phyloP scores from a whole-genome alignment of 805 yeast species.

The Candida bentonensis region DNA sequence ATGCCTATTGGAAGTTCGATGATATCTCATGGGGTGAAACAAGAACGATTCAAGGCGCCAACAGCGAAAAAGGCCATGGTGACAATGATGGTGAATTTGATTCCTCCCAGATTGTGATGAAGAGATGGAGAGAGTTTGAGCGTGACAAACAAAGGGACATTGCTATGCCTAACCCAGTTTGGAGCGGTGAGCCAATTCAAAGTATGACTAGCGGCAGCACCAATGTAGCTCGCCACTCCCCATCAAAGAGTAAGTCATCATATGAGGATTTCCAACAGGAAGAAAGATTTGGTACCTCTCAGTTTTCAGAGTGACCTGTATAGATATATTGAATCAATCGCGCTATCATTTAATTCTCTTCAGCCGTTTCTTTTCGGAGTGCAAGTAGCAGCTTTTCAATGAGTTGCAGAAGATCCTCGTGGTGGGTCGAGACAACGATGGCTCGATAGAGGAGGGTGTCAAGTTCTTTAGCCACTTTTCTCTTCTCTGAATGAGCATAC shows the following conservation, averaged over 20 bases:
- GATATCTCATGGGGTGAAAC: slow-evolving; percentile 97
- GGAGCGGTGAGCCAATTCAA: not conserved
- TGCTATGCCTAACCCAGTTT: slow-evolving; percentile 1
- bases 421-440: slow-evolving; percentile 1
- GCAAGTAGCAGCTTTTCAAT: slow-evolving; percentile 4
- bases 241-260: not conserved
- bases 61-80: slow-evolving; percentile 52
- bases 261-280: not conserved
- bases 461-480: not conserved
- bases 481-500: not conserved
- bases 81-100: slow-evolving; percentile 74
- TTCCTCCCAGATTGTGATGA: slow-evolving; percentile 79
- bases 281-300: too few relatives aligned
- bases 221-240: not conserved
- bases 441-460: not conserved
- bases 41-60: slow-evolving; percentile 60
- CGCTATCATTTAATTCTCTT: too few relatives aligned
- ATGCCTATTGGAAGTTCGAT: slow-evolving; percentile 90
- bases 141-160: slow-evolving; percentile 36
- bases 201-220: not conserved
- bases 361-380: too few relatives aligned
- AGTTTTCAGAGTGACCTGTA: too few relatives aligned
- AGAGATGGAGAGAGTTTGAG: slow-evolving; percentile 90
- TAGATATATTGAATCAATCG: too few relatives aligned
- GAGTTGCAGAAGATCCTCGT: slow-evolving; percentile 4